These are phyloP conservation scores for Cryptomeria japonica DNA, from an alignment of 75 land plant genomes.

Conservation along the genomic window DNA sequence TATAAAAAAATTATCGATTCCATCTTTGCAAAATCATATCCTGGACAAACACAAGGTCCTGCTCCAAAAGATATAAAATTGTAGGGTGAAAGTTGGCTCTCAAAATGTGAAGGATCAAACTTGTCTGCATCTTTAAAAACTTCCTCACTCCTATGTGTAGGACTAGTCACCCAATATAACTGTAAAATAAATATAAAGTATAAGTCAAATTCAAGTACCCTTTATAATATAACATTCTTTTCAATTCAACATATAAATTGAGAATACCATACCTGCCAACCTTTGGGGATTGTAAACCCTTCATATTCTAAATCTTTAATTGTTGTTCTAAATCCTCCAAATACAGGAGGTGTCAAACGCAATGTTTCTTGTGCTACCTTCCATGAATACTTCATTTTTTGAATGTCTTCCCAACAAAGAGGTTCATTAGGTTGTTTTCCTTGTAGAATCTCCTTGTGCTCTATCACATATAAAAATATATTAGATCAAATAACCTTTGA, in stretches of 20 bases:
- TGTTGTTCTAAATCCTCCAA: constrained; percentile 39
- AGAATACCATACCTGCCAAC: constrained; percentile 44
- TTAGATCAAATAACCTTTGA: too few relatives aligned
- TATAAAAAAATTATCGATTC: constrained; percentile 52
- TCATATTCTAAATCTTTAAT: constrained; percentile 42
- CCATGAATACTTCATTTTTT: constrained; percentile 64
- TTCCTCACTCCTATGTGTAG: constrained; percentile 38
- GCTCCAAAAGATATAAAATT: constrained; percentile 66
- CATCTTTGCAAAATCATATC: constrained; percentile 61
- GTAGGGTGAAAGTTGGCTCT: constrained; percentile 38
- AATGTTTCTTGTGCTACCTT: constrained; percentile 41
- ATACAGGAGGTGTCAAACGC: constrained; percentile 41
- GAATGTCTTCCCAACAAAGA: constrained; percentile 34
- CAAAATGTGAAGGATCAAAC: constrained; percentile 64
- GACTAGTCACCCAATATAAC: constrained; percentile 42
- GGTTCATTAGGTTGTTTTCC: constrained; percentile 19
- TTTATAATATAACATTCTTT: too few relatives aligned
- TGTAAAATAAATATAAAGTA: background rate
- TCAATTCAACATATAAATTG: too few relatives aligned
- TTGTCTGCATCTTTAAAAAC: constrained; percentile 51
- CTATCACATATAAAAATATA: constrained; percentile 10
- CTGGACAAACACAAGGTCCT: constrained; percentile 67
- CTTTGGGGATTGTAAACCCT: constrained; percentile 60
- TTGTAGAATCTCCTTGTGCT: constrained; percentile 37
- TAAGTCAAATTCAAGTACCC: background rate